A percentile compares a stretch with the other conserved stretches of the same genome.
Evolutionary conservation across 257 asterid species (phyloP).

Genomic region (Solanum lycopersicoides): DNA sequence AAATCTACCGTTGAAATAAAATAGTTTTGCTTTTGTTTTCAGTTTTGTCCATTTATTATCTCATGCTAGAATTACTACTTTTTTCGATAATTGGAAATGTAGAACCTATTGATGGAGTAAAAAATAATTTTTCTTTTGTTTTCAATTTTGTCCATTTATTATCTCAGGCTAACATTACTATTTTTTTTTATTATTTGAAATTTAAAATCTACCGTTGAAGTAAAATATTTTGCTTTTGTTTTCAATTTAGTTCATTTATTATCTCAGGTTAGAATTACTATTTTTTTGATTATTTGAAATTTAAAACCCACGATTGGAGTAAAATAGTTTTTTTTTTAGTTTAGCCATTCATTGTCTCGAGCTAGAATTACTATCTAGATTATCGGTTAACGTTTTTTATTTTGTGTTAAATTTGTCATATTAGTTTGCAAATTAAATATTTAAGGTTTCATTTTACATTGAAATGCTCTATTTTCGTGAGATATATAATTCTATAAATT

Average conservation of each 20-base stretch:
- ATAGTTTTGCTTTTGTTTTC: not conserved
- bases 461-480: not conserved
- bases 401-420: not conserved
- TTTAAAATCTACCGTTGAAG: not conserved
- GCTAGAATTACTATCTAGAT: not conserved
- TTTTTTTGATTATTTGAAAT: too few species aligned
- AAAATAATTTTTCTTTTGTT: not conserved
- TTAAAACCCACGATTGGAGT: too few species aligned
- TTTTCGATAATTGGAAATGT: too few species aligned
- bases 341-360: not conserved
- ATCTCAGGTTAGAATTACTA: too few species aligned
- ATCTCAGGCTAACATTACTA: too few species aligned
- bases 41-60: not conserved
- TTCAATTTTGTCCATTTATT: not conserved
- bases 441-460: not conserved
- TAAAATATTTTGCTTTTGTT: not conserved
- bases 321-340: too few species aligned
- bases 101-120: too few species aligned
- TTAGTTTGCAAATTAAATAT: not conserved
- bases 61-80: not conserved
- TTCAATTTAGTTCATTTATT: not conserved
- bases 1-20: not conserved
- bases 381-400: not conserved
- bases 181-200: not conserved
- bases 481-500: not conserved